Percentiles rank a stretch among this genome's conserved stretches.
phyloP scores from a whole-genome alignment of 345 rosid genomes.

The Eutrema japonicum region DNA sequence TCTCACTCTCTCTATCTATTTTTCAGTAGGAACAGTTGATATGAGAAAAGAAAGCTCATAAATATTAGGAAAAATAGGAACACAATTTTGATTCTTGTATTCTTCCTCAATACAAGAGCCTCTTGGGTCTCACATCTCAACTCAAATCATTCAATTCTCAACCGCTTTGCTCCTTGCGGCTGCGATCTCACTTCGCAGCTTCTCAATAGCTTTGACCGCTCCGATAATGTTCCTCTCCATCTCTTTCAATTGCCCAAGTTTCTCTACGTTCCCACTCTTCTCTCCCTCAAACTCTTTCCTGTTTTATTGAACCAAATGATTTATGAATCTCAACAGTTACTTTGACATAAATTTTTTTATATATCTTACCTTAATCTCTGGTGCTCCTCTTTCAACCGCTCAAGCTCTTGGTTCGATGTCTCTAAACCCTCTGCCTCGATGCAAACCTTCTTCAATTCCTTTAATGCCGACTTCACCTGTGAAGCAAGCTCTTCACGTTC shows the following conservation, averaged over 20 bases:
- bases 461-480: constrained; percentile 61
- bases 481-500: constrained; percentile 61
- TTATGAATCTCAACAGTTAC: constrained; percentile 12
- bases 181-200: constrained; percentile 54
- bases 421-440: constrained; percentile 58
- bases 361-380: constrained; percentile 60
- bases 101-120: constrained; percentile 7
- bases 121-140: background rate
- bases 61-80: constrained; percentile 15
- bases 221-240: constrained; percentile 66
- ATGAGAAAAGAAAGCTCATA: constrained; percentile 3
- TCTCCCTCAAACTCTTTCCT: constrained; percentile 68
- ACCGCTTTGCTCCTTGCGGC: constrained; percentile 21
- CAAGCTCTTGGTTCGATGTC: constrained; percentile 61
- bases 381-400: constrained; percentile 65
- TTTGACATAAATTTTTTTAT: background rate
- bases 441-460: constrained; percentile 56
- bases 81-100: constrained; percentile 20
- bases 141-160: constrained; percentile 11
- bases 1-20: background rate
- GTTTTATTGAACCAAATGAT: constrained; percentile 32
- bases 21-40: constrained; percentile 12
- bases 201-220: constrained; percentile 73
- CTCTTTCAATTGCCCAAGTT: constrained; percentile 62
- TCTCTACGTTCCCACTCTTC: constrained; percentile 68